Evolutionary conservation across 768 basidiomycete species (phyloP).

Genomic region (Russula virescens): DNA sequence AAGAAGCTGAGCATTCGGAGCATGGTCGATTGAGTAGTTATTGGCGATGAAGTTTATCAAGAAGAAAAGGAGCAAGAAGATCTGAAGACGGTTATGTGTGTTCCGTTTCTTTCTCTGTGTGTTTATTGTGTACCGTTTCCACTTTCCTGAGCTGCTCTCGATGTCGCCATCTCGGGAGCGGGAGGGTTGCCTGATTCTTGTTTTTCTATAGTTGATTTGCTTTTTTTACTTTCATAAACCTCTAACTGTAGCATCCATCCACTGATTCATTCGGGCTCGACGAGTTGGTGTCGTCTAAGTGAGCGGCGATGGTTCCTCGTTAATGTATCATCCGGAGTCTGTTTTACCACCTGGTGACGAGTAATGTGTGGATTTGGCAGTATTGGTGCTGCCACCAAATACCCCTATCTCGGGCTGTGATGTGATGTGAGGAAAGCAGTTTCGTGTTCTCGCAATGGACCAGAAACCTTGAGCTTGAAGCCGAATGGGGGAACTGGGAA

Average conservation of each 20-base stretch:
- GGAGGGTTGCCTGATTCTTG: background rate
- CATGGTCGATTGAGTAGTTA: slow-evolving; percentile 8
- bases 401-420: no score
- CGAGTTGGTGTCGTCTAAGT: background rate
- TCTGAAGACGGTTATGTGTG: background rate
- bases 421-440: background rate
- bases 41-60: background rate
- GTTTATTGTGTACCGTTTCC: background rate
- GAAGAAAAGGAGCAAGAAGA: background rate
- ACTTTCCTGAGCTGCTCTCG: background rate
- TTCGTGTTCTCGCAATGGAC: no score
- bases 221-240: slow-evolving; percentile 3
- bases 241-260: slow-evolving; percentile 15
- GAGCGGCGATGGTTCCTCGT: background rate
- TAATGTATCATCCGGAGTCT: slow-evolving; percentile 7
- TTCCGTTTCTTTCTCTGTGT: background rate
- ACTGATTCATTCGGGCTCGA: background rate
- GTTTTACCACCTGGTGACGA: background rate
- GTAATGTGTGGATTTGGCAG: no score
- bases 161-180: background rate
- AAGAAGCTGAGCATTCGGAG: slow-evolving; percentile 21
- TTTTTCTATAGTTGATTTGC: background rate
- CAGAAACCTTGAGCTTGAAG: no score
- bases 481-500: no score
- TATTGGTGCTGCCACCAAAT: no score